These are phyloP conservation scores for Lasiosphaeris hirsuta DNA, from an alignment of 495 filamentous ascomycete genomes.

Conservation along the genomic window DNA sequence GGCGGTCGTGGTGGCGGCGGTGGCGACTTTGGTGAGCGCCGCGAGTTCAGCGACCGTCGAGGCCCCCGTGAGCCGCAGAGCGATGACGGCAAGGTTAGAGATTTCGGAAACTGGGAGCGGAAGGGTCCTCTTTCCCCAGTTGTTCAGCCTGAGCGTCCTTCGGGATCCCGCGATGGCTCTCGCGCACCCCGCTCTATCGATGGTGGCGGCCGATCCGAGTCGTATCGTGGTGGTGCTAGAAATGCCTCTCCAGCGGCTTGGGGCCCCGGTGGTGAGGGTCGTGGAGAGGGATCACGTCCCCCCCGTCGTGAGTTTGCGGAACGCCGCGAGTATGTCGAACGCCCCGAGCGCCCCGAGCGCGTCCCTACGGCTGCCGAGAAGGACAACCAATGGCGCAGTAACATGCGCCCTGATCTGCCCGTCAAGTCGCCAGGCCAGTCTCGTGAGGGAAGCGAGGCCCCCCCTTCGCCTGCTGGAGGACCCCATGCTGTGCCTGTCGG, in stretches of 20 bases:
- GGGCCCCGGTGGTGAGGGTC: slow-evolving; percentile 62
- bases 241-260: slow-evolving; percentile 71
- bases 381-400: slow-evolving; percentile 80
- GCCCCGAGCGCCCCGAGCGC: slow-evolving; percentile 69
- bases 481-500: slow-evolving; percentile 51
- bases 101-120: slow-evolving; percentile 92
- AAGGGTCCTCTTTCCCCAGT: slow-evolving; percentile 84
- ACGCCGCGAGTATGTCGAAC: slow-evolving; percentile 64
- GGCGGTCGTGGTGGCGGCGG: slow-evolving; percentile 31
- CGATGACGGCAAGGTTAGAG: slow-evolving; percentile 78
- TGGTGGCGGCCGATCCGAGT: slow-evolving; percentile 42
- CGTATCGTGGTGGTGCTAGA: slow-evolving; percentile 55
- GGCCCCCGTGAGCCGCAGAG: slow-evolving; percentile 32
- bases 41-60: slow-evolving; percentile 46
- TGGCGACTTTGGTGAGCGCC: slow-evolving; percentile 35
- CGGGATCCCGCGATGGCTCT: slow-evolving; percentile 61
- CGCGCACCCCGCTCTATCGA: slow-evolving; percentile 63
- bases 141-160: slow-evolving; percentile 50
- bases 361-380: slow-evolving; percentile 78
- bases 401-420: slow-evolving; percentile 71
- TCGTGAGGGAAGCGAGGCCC: slow-evolving; percentile 61
- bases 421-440: slow-evolving; percentile 42
- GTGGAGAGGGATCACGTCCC: slow-evolving; percentile 73
- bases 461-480: slow-evolving; percentile 58
- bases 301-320: slow-evolving; percentile 76